A percentile compares a stretch with the other conserved stretches of the same genome.
Evolutionary conservation across 352 stramenopile species (phyloP).

Genomic region (Phytophthora palmivora): DNA sequence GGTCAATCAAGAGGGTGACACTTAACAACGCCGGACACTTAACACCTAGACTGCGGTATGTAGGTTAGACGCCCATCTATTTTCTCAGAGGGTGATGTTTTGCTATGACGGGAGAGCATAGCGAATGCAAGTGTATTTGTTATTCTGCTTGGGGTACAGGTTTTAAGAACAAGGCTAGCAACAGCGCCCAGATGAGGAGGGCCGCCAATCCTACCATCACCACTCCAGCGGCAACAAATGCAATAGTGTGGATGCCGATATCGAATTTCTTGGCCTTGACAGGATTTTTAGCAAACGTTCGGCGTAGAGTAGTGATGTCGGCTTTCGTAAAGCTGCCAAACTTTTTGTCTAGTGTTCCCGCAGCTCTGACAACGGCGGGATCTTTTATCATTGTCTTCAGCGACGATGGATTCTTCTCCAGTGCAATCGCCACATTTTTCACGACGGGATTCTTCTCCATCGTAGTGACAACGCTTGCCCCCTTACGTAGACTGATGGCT

Average conservation of each 20-base stretch:
- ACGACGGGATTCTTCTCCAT: neutral
- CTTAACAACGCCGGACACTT: too few relatives aligned
- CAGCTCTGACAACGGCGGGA: neutral
- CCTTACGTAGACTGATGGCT: neutral
- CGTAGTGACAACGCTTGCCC: neutral
- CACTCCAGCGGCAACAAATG: too few relatives aligned
- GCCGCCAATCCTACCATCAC: too few relatives aligned
- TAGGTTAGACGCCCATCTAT: too few relatives aligned
- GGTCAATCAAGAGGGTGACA: too few relatives aligned
- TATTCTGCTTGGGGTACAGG: too few relatives aligned
- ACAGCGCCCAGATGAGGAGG: too few relatives aligned
- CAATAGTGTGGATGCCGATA: neutral
- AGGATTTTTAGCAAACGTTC: neutral
- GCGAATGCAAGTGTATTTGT: too few relatives aligned
- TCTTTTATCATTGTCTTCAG: neutral
- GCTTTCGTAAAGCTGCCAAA: neutral
- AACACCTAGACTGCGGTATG: too few relatives aligned
- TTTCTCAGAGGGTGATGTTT: too few relatives aligned
- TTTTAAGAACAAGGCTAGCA: too few relatives aligned
- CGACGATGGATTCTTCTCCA: neutral
- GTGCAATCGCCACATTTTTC: neutral
- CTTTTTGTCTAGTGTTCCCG: neutral
- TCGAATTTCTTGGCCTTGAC: neutral
- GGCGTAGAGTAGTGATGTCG: neutral
- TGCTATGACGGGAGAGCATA: too few relatives aligned